Base-by-base conservation (phyloP, 2,329 filamentous ascomycete genomes). In the Ophiocordyceps australis region DNA sequence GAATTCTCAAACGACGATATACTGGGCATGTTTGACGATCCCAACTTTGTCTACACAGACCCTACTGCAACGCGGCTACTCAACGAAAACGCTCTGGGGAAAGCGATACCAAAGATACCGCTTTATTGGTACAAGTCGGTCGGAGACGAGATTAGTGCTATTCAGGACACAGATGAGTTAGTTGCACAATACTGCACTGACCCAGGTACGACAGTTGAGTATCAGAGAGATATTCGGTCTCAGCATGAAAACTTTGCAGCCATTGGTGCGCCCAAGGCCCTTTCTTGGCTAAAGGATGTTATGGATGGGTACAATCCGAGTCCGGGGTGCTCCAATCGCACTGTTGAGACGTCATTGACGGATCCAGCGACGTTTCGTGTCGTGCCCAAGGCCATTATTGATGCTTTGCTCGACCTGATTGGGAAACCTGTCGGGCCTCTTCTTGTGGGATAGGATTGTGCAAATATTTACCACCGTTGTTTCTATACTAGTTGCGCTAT, bases 51-150 rank as follows among this genome's bases (percentile, higher is more conserved):
- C 15, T 33, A 18, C 23, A 33, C 27, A n/a, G 41, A 28, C 8
- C 33, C 28, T 1, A 28, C 33, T 14, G 29, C 35, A 0, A 34
- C 40, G 4, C 38, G 46, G 12, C 35, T 43, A 10, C 27, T 37
- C 1, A 36, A 43, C 7, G 45, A 42, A 23, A 34, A 43, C 11
- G 32, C 36, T 14, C 36, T 39, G 2, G 36, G 38, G 9, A 48
- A 55, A 21, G 48, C 54, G 2, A 40, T 49, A 0, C 60, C 61
- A 1, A 34, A 46, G 17, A 57, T 62, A 32, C 62, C 62, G 0
- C 24, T 65, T 3, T 59, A 57, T 31, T 40, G 59, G 2, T 65
- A 66, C 38, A 63, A 66, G 34, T 52, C 57, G 0, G 45, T 54
- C 14, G 30, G 37, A 3, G 61, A 67, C 24, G 49, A 60, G 29